These are phyloP conservation scores for Rhynchospora tenuis DNA, from an alignment of 176 grass and related monocot genomes.

Conservation along the genomic window DNA sequence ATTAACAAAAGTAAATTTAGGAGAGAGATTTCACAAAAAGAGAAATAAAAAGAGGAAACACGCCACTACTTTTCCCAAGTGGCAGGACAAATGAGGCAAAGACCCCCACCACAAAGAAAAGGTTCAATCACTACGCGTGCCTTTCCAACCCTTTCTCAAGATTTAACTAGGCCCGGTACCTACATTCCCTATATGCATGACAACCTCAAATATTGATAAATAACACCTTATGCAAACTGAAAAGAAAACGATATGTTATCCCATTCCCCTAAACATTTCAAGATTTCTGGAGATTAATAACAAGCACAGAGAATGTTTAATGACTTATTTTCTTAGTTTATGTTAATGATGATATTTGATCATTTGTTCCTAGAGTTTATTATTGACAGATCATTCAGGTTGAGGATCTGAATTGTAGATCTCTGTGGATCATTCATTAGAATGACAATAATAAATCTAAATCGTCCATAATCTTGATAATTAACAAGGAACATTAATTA, in stretches of 20 bases:
- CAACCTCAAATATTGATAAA: not conserved
- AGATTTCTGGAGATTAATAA: too few relatives aligned
- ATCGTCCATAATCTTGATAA: too few relatives aligned
- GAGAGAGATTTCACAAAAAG: not conserved
- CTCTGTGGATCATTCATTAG: too few relatives aligned
- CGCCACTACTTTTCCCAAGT: conserved; percentile 16
- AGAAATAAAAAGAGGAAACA: conserved; percentile 1
- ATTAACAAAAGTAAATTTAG: not conserved
- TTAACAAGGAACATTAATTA: too few relatives aligned
- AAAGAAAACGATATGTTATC: not conserved
- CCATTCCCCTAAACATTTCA: too few relatives aligned
- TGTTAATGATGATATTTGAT: too few relatives aligned
- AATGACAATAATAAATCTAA: too few relatives aligned
- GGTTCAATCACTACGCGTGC: conserved; percentile 2
- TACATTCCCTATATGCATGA: not conserved
- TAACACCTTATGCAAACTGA: not conserved
- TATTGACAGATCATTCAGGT: too few relatives aligned
- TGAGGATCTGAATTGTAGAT: too few relatives aligned
- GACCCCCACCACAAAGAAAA: conserved; percentile 20
- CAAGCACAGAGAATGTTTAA: too few relatives aligned
- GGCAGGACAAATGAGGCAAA: not conserved
- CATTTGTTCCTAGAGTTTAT: too few relatives aligned
- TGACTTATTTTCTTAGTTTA: too few relatives aligned
- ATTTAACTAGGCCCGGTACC: not conserved
- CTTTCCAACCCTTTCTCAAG: not conserved